Evolutionary conservation across 495 filamentous ascomycete species (phyloP).

Genomic region (Geoglossum glabrum): DNA sequence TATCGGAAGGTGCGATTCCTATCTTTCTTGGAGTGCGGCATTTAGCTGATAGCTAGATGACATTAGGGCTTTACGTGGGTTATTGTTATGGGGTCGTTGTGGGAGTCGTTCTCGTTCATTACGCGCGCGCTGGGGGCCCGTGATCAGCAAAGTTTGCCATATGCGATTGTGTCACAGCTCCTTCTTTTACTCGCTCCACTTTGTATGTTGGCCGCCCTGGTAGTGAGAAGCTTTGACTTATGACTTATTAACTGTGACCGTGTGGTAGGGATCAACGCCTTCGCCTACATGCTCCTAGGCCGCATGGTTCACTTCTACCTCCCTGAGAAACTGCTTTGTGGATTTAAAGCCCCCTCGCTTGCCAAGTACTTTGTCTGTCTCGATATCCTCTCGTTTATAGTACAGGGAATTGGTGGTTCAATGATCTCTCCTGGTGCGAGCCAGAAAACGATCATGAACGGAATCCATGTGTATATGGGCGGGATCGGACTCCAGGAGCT

Average conservation of each 20-base stretch:
- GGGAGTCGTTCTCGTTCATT: constrained; percentile 26
- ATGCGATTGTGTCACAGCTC: constrained; percentile 15
- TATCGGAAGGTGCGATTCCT: constrained; percentile 10
- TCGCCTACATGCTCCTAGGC: constrained; percentile 47
- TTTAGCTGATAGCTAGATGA: background rate
- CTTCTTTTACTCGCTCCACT: constrained; percentile 25
- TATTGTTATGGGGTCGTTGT: constrained; percentile 26
- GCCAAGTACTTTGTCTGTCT: constrained; percentile 38
- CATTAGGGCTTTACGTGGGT: constrained; percentile 31
- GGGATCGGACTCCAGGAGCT: constrained; percentile 39
- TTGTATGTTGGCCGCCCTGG: background rate
- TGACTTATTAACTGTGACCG: too few relatives aligned
- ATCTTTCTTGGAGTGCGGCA: background rate
- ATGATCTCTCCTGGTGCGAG: constrained; percentile 17
- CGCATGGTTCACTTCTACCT: constrained; percentile 40
- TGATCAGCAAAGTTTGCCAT: constrained; percentile 19
- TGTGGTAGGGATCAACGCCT: constrained; percentile 35
- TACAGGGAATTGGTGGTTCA: constrained; percentile 34
- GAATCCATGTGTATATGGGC: constrained; percentile 37
- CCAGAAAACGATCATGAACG: constrained; percentile 17
- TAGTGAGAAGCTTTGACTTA: too few relatives aligned
- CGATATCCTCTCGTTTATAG: constrained; percentile 41
- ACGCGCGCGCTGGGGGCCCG: constrained; percentile 18
- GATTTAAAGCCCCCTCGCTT: constrained; percentile 29
- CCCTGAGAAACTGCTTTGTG: constrained; percentile 23